phyloP scores from a whole-genome alignment of 2,329 filamentous ascomycete species.

The Ophiognomonia clavigignenti-juglandacearum region DNA sequence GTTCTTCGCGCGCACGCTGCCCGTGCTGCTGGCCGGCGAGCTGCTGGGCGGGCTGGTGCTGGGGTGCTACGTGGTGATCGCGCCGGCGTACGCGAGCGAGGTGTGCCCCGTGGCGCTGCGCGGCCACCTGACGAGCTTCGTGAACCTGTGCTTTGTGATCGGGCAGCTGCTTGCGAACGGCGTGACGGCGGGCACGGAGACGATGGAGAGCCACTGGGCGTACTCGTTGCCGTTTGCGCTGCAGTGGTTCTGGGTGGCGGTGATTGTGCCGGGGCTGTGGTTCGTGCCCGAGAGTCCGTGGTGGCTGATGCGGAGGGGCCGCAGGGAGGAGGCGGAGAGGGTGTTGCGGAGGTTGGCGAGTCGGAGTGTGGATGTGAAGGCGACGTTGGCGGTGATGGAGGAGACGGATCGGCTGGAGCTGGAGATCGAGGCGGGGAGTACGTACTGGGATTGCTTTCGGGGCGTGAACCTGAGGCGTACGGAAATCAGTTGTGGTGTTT shows the following conservation, averaged over 20 bases:
- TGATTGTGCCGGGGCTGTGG: conserved; percentile 39
- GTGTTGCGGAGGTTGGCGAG: conserved; percentile 40
- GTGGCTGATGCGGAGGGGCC: conserved; percentile 42
- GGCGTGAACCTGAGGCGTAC: conserved; percentile 41
- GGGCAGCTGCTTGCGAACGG: conserved; percentile 53
- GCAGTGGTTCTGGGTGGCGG: conserved; percentile 45
- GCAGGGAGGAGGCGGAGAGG: conserved; percentile 33
- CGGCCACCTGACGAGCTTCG: conserved; percentile 52
- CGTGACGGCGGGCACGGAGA: conserved; percentile 37
- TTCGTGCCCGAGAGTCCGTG: conserved; percentile 47
- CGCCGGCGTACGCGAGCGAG: conserved; percentile 56
- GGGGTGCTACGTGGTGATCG: conserved; percentile 56
- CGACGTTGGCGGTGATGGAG: conserved; percentile 49
- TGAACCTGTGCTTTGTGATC: conserved; percentile 59
- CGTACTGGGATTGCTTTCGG: conserved; percentile 46
- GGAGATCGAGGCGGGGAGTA: conserved; percentile 41
- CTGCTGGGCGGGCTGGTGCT: conserved; percentile 56
- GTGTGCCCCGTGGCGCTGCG: conserved; percentile 55
- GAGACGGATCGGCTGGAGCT: conserved; percentile 54
- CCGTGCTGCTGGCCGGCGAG: conserved; percentile 55
- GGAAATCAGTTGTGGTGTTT: conserved; percentile 40
- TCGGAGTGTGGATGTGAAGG: conserved; percentile 39
- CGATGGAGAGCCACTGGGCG: conserved; percentile 39
- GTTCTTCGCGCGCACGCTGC: conserved; percentile 54
- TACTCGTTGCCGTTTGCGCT: conserved; percentile 45